Conservation (phyloP, 106 monocot species). For the Apostasia shenzhenica region DNA sequence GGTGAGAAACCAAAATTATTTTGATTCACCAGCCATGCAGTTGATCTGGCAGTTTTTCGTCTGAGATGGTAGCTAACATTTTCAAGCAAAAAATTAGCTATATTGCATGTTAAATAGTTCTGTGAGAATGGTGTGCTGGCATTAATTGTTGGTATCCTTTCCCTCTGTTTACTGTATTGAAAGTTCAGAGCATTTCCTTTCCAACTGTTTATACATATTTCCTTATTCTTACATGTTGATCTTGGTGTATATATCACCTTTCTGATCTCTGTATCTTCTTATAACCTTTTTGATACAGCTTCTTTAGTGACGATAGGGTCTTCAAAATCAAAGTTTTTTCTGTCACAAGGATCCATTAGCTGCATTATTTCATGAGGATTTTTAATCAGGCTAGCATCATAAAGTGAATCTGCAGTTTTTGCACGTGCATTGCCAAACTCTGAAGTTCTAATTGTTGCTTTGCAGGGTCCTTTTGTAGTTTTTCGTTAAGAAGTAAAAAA, state of each 20-base stretch:
- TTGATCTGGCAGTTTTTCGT: too few relatives aligned
- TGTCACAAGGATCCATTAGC: neutral
- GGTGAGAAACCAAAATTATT: too few relatives aligned
- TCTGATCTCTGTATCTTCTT: too few relatives aligned
- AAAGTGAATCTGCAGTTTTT: slow-evolving; percentile 8
- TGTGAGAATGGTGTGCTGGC: neutral
- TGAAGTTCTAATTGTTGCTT: slow-evolving; percentile 7
- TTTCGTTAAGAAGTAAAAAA: slow-evolving; percentile 13
- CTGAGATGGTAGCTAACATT: too few relatives aligned
- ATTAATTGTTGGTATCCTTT: neutral
- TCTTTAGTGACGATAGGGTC: too few relatives aligned
- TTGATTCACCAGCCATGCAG: too few relatives aligned
- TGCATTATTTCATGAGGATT: neutral
- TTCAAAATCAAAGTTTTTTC: too few relatives aligned
- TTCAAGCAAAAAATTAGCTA: neutral
- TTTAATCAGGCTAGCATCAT: slow-evolving; percentile 3
- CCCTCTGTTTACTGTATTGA: neutral
- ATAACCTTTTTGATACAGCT: too few relatives aligned
- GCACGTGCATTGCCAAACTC: slow-evolving; percentile 3
- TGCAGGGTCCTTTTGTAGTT: slow-evolving; percentile 16
- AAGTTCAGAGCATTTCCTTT: neutral
- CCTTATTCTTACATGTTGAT: too few relatives aligned
- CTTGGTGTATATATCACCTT: too few relatives aligned
- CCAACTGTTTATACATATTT: neutral
- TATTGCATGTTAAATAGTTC: neutral